phyloP scores from a whole-genome alignment of 495 filamentous ascomycete genomes.

The Ramalina intermedia region DNA sequence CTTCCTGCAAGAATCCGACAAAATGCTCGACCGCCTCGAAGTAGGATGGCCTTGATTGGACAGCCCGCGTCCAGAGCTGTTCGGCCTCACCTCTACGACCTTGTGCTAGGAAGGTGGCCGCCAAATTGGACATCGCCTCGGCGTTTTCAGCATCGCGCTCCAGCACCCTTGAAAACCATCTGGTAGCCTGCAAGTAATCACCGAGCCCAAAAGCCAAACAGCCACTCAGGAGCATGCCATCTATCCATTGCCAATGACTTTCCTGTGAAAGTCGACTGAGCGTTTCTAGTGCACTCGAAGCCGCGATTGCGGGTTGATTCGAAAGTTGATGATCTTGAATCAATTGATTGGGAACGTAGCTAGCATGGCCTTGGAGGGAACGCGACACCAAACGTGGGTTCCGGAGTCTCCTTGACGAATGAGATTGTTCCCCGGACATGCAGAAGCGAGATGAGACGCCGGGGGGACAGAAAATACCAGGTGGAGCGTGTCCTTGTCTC shows the following conservation, averaged over 20 bases:
- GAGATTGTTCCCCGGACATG: too few species aligned
- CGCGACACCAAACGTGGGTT: not conserved
- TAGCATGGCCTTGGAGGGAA: not conserved
- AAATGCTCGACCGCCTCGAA: conserved; percentile 96
- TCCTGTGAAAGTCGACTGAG: conserved; percentile 71
- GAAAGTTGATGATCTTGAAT: conserved; percentile 27
- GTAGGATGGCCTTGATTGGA: conserved; percentile 74
- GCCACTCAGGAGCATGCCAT: conserved; percentile 86
- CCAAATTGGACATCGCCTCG: conserved; percentile 87
- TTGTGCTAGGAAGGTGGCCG: conserved; percentile 73
- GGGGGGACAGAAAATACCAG: too few species aligned
- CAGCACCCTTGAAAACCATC: conserved; percentile 81
- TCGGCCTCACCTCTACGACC: conserved; percentile 75
- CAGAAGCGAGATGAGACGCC: too few species aligned
- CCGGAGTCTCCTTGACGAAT: too few species aligned
- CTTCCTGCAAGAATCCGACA: conserved; percentile 72
- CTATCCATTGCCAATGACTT: conserved; percentile 85
- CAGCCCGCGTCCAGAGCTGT: conserved; percentile 68
- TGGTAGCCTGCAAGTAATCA: conserved; percentile 69
- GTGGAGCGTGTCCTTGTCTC: too few species aligned
- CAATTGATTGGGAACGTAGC: conserved; percentile 11
- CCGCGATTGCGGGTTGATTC: conserved; percentile 41
- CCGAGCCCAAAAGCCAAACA: conserved; percentile 89
- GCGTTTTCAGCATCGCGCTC: conserved; percentile 74
- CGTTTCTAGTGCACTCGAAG: conserved; percentile 61